phyloP scores from a whole-genome alignment of 2,329 filamentous ascomycete genomes.

The Canariomyces notabilis region DNA sequence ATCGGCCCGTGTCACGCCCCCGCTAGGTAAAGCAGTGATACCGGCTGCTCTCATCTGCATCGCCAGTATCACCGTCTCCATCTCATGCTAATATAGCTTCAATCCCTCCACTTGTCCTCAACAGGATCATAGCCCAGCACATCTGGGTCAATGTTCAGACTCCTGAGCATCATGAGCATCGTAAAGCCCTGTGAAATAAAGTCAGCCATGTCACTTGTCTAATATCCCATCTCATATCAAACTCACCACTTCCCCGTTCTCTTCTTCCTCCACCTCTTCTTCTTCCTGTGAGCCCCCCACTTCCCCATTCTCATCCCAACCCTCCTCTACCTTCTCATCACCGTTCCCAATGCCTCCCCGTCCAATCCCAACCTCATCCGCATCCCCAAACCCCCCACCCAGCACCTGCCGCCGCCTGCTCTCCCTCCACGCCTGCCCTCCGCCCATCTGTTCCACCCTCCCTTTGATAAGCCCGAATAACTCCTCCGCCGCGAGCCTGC shows the following conservation, averaged over 20 bases:
- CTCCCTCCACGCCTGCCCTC: conserved; percentile 27
- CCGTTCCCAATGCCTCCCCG: background rate
- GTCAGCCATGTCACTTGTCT: conserved; percentile 2
- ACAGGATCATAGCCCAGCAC: conserved; percentile 32
- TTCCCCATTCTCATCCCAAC: conserved; percentile 1
- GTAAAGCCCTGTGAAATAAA: conserved; percentile 31
- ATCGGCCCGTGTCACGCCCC: background rate
- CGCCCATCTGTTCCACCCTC: conserved; percentile 44
- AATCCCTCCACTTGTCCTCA: conserved; percentile 29
- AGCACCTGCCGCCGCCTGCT: conserved; percentile 21
- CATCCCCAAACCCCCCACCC: conserved; percentile 8
- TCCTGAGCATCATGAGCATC: conserved; percentile 36
- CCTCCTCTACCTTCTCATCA: conserved; percentile 2
- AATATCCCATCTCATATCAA: background rate
- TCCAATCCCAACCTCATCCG: conserved; percentile 1
- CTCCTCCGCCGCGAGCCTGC: conserved; percentile 61
- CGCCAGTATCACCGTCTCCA: background rate
- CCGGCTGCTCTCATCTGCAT: background rate
- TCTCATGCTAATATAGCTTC: background rate
- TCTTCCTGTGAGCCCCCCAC: background rate
- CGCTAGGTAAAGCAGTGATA: background rate
- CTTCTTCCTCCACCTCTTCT: conserved; percentile 1
- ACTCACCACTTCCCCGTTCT: conserved; percentile 10
- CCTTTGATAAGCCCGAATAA: conserved; percentile 57
- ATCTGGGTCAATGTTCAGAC: conserved; percentile 33